Evolutionary conservation across 2,329 filamentous ascomycete genomes (phyloP).

Genomic region (Dactylellina parvicollis): DNA sequence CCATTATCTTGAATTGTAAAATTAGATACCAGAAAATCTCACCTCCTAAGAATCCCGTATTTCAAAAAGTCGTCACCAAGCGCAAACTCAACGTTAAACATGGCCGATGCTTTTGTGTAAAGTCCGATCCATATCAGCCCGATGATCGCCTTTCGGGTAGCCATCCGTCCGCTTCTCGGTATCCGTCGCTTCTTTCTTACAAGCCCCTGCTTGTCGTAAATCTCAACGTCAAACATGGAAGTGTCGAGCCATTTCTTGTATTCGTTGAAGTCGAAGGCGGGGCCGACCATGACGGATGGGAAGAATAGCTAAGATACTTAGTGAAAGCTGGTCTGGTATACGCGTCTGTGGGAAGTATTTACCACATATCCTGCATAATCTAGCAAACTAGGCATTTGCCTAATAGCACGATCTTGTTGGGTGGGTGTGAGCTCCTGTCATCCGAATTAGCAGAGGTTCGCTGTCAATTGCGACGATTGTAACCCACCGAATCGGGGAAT

Average conservation of each 20-base stretch:
- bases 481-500: slow-evolving; percentile 68
- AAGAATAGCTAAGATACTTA: slow-evolving; percentile 75
- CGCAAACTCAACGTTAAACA: slow-evolving; percentile 73
- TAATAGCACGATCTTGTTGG: slow-evolving; percentile 83
- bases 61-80: slow-evolving; percentile 73
- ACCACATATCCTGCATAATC: slow-evolving; percentile 87
- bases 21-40: background rate
- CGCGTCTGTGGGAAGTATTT: slow-evolving; percentile 6
- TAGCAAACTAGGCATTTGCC: slow-evolving; percentile 76
- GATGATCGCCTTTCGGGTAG: slow-evolving; percentile 75
- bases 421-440: slow-evolving; percentile 79
- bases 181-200: slow-evolving; percentile 92
- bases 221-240: slow-evolving; percentile 87
- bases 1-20: background rate
- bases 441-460: slow-evolving; percentile 19
- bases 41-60: slow-evolving; percentile 74
- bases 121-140: slow-evolving; percentile 82
- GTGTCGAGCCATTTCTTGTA: slow-evolving; percentile 93
- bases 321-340: background rate
- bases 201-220: slow-evolving; percentile 86
- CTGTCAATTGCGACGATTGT: background rate
- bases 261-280: slow-evolving; percentile 92
- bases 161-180: slow-evolving; percentile 86
- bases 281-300: slow-evolving; percentile 85
- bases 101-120: slow-evolving; percentile 77